phyloP scores from a whole-genome alignment of 2,329 filamentous ascomycete species.

The Ramularia endophylla region DNA sequence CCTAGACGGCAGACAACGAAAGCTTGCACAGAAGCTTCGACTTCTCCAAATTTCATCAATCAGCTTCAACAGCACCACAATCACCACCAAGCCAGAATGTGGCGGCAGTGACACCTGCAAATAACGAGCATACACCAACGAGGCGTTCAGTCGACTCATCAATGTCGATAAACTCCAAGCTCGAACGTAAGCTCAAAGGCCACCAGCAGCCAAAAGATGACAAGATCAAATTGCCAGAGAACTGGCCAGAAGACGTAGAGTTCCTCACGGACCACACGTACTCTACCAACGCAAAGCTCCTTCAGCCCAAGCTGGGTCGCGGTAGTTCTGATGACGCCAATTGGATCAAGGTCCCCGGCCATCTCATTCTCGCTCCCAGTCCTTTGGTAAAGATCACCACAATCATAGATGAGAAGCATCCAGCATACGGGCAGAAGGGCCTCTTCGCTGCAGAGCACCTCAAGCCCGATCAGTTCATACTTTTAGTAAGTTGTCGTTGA shows the following conservation, averaged over 20 bases:
- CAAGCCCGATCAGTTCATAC: conserved; percentile 40
- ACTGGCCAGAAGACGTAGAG: conserved; percentile 27
- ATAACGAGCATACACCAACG: too few relatives aligned
- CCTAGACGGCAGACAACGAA: too few relatives aligned
- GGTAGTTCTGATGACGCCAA: conserved; percentile 20
- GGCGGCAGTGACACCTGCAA: too few relatives aligned
- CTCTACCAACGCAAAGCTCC: conserved; percentile 21
- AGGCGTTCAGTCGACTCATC: too few relatives aligned
- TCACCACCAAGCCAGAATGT: too few relatives aligned
- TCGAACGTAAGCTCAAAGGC: conserved; percentile 1
- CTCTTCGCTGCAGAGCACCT: conserved; percentile 44
- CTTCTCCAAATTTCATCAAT: too few relatives aligned
- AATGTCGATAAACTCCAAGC: conserved; percentile 1
- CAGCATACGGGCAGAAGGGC: conserved; percentile 43
- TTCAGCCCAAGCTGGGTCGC: conserved; percentile 22
- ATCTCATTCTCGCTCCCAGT: conserved; percentile 27
- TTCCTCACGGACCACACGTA: conserved; percentile 30
- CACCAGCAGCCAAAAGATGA: not conserved
- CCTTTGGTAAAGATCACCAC: conserved; percentile 37
- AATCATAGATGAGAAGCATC: conserved; percentile 39
- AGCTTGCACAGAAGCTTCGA: too few relatives aligned
- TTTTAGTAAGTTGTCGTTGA: conserved; percentile 24
- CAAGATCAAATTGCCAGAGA: conserved; percentile 13
- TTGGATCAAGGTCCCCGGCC: conserved; percentile 19
- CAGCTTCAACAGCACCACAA: too few relatives aligned